Base-by-base conservation (phyloP, 257 asterid species). In the Echites panduratus region DNA sequence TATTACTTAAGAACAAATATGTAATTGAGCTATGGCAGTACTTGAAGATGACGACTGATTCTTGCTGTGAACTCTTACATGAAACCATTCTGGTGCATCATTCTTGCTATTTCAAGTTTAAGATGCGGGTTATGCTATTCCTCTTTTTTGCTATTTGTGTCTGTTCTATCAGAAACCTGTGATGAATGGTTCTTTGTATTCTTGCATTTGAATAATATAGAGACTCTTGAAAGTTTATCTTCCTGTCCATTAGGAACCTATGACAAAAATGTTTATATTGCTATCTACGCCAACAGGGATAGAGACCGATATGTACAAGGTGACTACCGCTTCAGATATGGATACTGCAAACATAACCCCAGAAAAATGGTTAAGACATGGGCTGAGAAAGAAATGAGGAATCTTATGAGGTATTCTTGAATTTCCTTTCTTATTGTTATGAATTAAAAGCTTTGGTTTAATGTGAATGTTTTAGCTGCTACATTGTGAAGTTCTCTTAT, bases 361-460 rank as follows among this genome's bases (percentile, higher is more conserved):
- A 80, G 99, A 58, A 89, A 94, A 82, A 94, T 94, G 99, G 99
- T 94, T 41, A 88, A 94, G 77, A 89, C 98, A 40, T 94, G 98
- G 99, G 97, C 99, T 73, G 98, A 94, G 86, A 94, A 94, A 78
- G 99, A 94, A 86, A 88, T 91, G 99, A 88, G 98, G 82, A 94
- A 94, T 88, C 97, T 91, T 45, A 86, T 91, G 96, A 91, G 98
- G 98, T 94, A 76, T 49, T 70, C 41, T 29, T 38, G 22, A 32
- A 57, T 58, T 67, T 22, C 16, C 32, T 67, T 63, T 68, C 68
- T 56, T 24, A 65, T 47, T 70, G 19, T 52, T 32, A 13, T 68
- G 26, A 56, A 71, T 67, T 29, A 59, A 48, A 0, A 50, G 50
- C 17, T 49, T 56, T 66, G n/a, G 19, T 20, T 35, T 64, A 5